phyloP scores from a whole-genome alignment of 306 rosid genomes.

The Begonia loranthoides region DNA sequence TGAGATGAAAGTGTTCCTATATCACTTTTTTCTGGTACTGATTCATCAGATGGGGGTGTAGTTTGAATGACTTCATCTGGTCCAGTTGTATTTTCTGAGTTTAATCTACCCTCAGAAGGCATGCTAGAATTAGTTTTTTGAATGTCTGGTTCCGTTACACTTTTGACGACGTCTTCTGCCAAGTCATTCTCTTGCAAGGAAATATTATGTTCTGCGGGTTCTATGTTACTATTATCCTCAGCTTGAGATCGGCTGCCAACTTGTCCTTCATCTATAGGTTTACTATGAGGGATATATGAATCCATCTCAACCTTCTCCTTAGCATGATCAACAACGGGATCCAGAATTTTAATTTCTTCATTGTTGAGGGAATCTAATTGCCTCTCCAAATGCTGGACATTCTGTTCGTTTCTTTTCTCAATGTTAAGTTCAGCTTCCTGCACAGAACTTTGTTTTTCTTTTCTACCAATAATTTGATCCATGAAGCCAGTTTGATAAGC shows the following conservation, averaged over 20 bases:
- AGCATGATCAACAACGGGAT: slow-evolving; percentile 20
- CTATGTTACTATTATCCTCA: slow-evolving; percentile 28
- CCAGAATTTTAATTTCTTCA: slow-evolving; percentile 22
- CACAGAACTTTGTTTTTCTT: slow-evolving; percentile 24
- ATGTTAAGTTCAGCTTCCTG: slow-evolving; percentile 16
- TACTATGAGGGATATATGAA: slow-evolving; percentile 24
- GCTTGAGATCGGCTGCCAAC: slow-evolving; percentile 20
- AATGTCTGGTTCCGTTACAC: slow-evolving; percentile 18
- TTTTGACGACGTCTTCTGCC: slow-evolving; percentile 25
- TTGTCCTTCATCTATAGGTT: slow-evolving; percentile 23
- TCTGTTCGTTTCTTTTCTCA: slow-evolving; percentile 20
- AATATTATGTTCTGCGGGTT: slow-evolving; percentile 16
- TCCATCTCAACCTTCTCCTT: slow-evolving; percentile 35
- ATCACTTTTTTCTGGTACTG: slow-evolving; percentile 27
- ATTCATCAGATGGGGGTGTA: slow-evolving; percentile 17
- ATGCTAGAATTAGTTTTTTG: slow-evolving; percentile 18
- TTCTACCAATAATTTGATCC: slow-evolving; percentile 33
- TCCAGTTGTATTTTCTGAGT: slow-evolving; percentile 13
- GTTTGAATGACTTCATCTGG: slow-evolving; percentile 29
- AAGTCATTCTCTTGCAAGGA: slow-evolving; percentile 25
- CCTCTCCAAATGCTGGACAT: slow-evolving; percentile 20
- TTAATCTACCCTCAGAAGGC: slow-evolving; percentile 20
- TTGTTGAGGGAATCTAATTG: slow-evolving; percentile 21
- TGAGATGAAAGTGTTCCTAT: slow-evolving; percentile 20
- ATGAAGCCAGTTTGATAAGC: slow-evolving; percentile 64